Evolutionary conservation across 129 eudicot species (phyloP), one percentile per base, ranked within the genome.

Genomic region (sunflower (Helianthus annuus)): DNA sequence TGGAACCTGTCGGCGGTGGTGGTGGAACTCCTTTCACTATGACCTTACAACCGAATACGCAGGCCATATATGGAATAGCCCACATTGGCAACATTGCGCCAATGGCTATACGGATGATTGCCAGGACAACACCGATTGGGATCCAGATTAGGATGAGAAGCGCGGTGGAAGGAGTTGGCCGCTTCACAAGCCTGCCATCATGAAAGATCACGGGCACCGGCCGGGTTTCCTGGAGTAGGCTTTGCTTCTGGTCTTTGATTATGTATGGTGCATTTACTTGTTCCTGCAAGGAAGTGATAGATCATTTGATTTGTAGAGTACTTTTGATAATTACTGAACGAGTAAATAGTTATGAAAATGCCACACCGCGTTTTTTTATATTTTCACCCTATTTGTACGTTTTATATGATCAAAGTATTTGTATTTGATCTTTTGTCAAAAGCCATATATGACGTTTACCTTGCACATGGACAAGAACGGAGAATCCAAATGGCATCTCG

Each of bases 201-300:
- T 89, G 98, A 70, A 93, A 93, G 86, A 93, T 90, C 57, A 93
- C 98, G 55, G 98, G 96, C 17, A 78, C 59, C 3, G 98, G 98
- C 14, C 83, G 85, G 83, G 66, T 52, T 39, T 73, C 79, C n/a
- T 83, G 82, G 77, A 71, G 75, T n/a, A 54, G 53, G 27, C 34
- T 66, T 49, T 66, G 83, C 12, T 69, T 49, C 57, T 71, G 78
- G 80, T 65, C 64, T 74, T 66, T 14, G 59, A 64, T 32, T 19
- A 27, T 69, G 75, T 83, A 82, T 68, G 95, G 97, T 73, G 92
- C 75, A 76, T 79, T 83, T 66, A 73, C 66, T 77, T 76, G 80
- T 82, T 85, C 92, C 98, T 93, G 83, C 19, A 24, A 17, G 1
- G 55, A 60, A 45, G 24, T 39, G 59, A 55, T 4, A 56, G 10